Conservation (phyloP, 108 stramenopile genomes). For the Asterionellopsis glacialis region DNA sequence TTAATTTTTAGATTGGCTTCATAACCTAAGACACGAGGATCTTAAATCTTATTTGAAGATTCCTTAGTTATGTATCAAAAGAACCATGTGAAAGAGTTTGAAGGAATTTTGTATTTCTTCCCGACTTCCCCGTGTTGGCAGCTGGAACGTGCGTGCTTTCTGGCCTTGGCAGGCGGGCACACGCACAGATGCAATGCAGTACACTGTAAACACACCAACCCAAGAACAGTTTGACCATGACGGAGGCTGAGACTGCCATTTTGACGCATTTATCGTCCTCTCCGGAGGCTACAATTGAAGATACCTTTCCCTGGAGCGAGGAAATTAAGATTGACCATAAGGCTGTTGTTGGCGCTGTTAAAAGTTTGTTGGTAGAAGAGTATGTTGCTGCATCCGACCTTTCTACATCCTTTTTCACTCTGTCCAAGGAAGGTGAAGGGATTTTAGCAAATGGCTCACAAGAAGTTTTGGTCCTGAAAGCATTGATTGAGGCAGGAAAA, state of each 20-base stretch:
- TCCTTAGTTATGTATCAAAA: no score
- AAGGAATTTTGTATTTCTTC: no score
- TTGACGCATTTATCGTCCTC: slow-evolving; percentile 58
- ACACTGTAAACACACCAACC: no score
- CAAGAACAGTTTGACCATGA: slow-evolving; percentile 25
- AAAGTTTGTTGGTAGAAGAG: slow-evolving; percentile 78
- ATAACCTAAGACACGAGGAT: no score
- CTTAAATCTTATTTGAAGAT: no score
- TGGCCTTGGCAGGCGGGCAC: no score
- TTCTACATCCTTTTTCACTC: slow-evolving; percentile 52
- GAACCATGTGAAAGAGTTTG: no score
- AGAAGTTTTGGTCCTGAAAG: slow-evolving; percentile 72
- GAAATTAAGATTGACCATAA: slow-evolving; percentile 63
- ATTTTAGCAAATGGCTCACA: slow-evolving; percentile 80
- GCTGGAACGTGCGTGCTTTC: no score
- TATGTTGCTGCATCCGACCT: slow-evolving; percentile 64
- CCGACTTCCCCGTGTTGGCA: no score
- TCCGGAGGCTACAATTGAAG: slow-evolving; percentile 61
- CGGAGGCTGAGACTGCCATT: slow-evolving; percentile 61
- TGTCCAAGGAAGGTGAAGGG: slow-evolving; percentile 69
- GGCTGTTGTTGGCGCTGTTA: slow-evolving; percentile 77
- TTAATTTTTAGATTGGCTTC: no score
- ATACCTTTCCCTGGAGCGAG: slow-evolving; percentile 57
- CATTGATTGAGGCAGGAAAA: slow-evolving; percentile 63
- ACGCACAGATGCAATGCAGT: no score